Evolutionary conservation across 2,329 filamentous ascomycete species (phyloP).

Genomic region (Penicillium sp.): DNA sequence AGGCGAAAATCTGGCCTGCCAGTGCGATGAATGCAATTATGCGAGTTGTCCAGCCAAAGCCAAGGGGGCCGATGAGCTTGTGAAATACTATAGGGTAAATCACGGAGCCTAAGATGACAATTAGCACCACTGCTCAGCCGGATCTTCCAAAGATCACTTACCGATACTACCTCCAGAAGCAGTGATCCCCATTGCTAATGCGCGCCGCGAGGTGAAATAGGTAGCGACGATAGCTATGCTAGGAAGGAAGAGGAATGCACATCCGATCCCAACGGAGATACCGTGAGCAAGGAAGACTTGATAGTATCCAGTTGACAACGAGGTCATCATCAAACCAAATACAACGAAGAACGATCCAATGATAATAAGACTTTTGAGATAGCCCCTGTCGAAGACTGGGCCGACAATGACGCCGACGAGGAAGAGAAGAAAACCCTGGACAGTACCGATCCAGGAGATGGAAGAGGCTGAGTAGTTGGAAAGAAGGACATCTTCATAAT

Average conservation of each 20-base stretch:
- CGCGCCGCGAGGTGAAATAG: constrained; percentile 27
- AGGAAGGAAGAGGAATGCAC: constrained; percentile 30
- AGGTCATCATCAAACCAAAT: constrained; percentile 52
- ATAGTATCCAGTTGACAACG: constrained; percentile 49
- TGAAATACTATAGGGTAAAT: constrained; percentile 51
- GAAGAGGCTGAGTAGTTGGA: constrained; percentile 21
- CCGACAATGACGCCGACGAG: constrained; percentile 47
- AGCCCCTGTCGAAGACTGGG: constrained; percentile 51
- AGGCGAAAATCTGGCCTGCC: constrained; percentile 38
- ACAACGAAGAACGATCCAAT: constrained; percentile 45
- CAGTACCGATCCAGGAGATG: constrained; percentile 50
- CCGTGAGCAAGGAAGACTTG: constrained; percentile 40
- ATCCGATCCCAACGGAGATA: constrained; percentile 30
- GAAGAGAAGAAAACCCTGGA: constrained; percentile 50
- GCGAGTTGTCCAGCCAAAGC: constrained; percentile 53
- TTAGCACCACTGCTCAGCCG: not conserved
- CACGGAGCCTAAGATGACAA: constrained; percentile 37
- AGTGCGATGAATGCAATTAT: constrained; percentile 49
- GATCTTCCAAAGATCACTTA: not conserved
- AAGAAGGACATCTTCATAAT: constrained; percentile 37
- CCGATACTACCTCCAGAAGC: constrained; percentile 33
- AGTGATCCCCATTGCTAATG: constrained; percentile 30
- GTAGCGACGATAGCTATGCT: constrained; percentile 28
- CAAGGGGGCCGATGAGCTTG: constrained; percentile 42
- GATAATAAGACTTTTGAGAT: constrained; percentile 43